Base-by-base conservation (phyloP, 108 stramenopile species). In the Cyclotella sp. region DNA sequence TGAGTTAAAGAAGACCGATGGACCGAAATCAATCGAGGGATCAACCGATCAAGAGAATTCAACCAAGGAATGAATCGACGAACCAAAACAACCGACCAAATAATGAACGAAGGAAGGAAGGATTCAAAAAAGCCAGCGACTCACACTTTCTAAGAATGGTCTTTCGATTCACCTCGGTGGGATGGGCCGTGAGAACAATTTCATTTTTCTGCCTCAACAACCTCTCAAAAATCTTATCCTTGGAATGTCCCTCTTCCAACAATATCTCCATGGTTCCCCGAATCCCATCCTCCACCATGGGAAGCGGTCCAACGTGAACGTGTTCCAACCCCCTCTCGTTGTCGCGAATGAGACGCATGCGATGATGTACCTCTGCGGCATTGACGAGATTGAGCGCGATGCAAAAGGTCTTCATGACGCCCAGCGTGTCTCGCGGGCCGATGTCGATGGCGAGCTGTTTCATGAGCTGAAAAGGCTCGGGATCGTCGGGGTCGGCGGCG, bases 161-260 rank as follows among this genome's bases (percentile, higher is more conserved):
- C 68, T 90, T 86, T 41, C 93, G 73, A 75, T 93, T 93, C 41
- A 93, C 90, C 85, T 98, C 96, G 15, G 98, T 98, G 9, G 98
- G 98, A 80, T 98, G 98, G 18, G 98, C 98, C 51, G 98, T 98
- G 66, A 98, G 83, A 16, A 98, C 97, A 64, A 98, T 88, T 88
- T 98, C 97, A 28, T 95, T 91, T 76, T 89, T 94, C 84, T 98
- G 97, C 52, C 62, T 85, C 59, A 79, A 70, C n/a, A 98, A 72
- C 73, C 89, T 89, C n/a, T 95, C 75, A 70, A 80, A 88, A 63
- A 98, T 94, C 81, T 93, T 77, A 27, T 96, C 84, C 13, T 88
- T 76, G 28, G 83, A 79, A 19, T 74, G 51, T 14, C 85, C 80
- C 26, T 80, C 68, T 34, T 88, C 72, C 69, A 91, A 62, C 43